Base-by-base conservation (phyloP, 495 filamentous ascomycete genomes). In the Parathielavia appendiculata region DNA sequence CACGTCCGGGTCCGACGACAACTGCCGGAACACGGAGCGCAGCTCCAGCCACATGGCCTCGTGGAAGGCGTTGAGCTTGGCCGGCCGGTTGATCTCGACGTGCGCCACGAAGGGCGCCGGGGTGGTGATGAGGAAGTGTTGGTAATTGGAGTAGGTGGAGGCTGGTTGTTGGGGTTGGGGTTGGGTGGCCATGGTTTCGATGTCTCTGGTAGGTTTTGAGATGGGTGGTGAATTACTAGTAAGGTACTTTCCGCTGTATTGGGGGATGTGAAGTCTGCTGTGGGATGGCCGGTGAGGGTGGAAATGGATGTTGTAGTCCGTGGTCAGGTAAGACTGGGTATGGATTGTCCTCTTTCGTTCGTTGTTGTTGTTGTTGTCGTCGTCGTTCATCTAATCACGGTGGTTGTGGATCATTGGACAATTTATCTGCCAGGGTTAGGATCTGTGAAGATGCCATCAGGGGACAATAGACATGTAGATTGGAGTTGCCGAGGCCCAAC, bases 1-100 rank as follows among this genome's bases (percentile, higher is more conserved):
- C 48, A 95, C 82, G 39, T 82, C 74, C 1, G 89, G 77, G 69
- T 89, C 85, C 56, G 72, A 60, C 30, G 90, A 96, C 59, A 97
- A 84, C 46, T 79, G 74, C 58, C 75, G 69, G 77, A 98, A 95
- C 69, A 96, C 73, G 10, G 68, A 63, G 54, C 81, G 77, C 54
- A 97, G 72, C 75, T 95, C 89, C 45, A 85, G 75, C 91, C 92
- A 98, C 90, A 97, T 96, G 45, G 86, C 77, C 73, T 91, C 86
- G 59, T 83, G 76, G 73, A 97, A 97, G 55, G 93, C 85, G 72
- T 98, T 98, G 69, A 96, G 76, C 75, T 96, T 97, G 51, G 83
- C 72, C 1, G 92, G 84, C 9, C 93, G 84, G 77, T 95, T 92
- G 76, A 95, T 96, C 70, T 97, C 87, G 51, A 98, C 91, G 69